phyloP scores from a whole-genome alignment of 2,329 filamentous ascomycete species.

The Stagonosporopsis vannaccii region DNA sequence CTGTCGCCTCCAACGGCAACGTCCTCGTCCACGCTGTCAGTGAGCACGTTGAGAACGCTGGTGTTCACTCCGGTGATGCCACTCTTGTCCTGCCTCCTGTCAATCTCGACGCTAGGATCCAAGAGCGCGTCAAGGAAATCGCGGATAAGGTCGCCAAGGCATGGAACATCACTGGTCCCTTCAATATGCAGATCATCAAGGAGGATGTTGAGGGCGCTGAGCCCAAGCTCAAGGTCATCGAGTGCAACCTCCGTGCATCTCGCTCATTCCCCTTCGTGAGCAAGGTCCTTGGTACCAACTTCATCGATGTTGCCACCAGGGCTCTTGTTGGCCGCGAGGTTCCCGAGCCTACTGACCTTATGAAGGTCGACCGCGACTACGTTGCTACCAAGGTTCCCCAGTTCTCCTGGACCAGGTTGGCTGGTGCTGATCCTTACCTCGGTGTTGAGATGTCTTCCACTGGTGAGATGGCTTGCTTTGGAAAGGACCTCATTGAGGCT shows the following conservation, averaged over 20 bases:
- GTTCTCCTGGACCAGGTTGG: conserved; percentile 98
- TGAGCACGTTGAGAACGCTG: conserved; percentile 95
- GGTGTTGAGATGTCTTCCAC: conserved; percentile 98
- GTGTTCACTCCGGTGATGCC: conserved; percentile 97
- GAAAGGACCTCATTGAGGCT: conserved; percentile 91
- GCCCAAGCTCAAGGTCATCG: conserved; percentile 89
- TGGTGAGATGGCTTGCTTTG: conserved; percentile 98
- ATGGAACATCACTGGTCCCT: conserved; percentile 96
- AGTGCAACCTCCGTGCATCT: conserved; percentile 96
- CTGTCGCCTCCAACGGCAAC: conserved; percentile 84
- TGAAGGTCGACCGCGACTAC: conserved; percentile 89
- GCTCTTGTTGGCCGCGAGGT: conserved; percentile 87
- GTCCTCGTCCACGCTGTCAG: conserved; percentile 90
- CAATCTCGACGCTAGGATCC: conserved; percentile 76
- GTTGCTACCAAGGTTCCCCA: conserved; percentile 97
- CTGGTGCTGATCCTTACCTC: conserved; percentile 95
- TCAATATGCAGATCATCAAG: conserved; percentile 99
- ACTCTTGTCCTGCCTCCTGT: conserved; percentile 90
- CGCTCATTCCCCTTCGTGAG: conserved; percentile 98
- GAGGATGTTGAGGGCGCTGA: conserved; percentile 77
- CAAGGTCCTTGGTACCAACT: conserved; percentile 96
- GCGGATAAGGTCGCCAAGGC: conserved; percentile 95
- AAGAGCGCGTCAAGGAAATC: conserved; percentile 92
- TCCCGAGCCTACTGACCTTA: conserved; percentile 84
- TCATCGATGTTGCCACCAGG: conserved; percentile 94